Percentiles rank a stretch among this genome's conserved stretches.
phyloP scores from a whole-genome alignment of 306 rosid genomes.

The Lablab purpureus region DNA sequence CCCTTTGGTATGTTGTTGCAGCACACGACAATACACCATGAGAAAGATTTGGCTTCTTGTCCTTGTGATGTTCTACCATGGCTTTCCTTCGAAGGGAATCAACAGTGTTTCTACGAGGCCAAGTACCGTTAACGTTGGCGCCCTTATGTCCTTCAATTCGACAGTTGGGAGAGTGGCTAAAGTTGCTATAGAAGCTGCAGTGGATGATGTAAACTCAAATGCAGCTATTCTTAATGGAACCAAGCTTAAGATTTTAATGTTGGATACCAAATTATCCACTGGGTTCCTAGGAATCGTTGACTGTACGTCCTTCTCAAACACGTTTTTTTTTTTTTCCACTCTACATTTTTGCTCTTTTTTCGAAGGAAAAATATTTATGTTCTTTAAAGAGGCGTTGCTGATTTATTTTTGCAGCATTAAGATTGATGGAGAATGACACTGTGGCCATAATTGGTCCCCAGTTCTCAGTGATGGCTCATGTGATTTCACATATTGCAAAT shows the following conservation, averaged over 20 bases:
- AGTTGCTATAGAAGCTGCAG: conserved; percentile 58
- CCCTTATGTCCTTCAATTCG: conserved; percentile 59
- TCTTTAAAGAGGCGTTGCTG: neutral
- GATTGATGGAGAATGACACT: conserved; percentile 64
- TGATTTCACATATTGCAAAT: conserved; percentile 60
- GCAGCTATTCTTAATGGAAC: conserved; percentile 52
- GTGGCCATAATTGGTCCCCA: conserved; percentile 70
- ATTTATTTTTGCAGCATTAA: conserved; percentile 44
- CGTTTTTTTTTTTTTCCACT: neutral
- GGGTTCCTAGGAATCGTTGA: conserved; percentile 68
- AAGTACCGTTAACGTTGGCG: conserved; percentile 55
- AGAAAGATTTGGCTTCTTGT: conserved; percentile 45
- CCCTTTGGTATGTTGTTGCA: neutral
- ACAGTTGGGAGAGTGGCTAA: conserved; percentile 60
- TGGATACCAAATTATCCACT: conserved; percentile 50
- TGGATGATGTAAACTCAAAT: conserved; percentile 60
- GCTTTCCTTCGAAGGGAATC: conserved; percentile 31
- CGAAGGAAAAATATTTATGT: neutral
- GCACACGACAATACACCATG: conserved; percentile 43
- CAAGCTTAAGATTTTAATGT: conserved; percentile 49
- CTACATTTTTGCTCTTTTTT: neutral
- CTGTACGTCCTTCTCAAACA: conserved; percentile 45
- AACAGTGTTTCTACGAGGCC: conserved; percentile 41
- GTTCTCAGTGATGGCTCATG: conserved; percentile 60
- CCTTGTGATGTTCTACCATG: conserved; percentile 41